These are phyloP conservation scores for Epipyxis sp. DNA, from an alignment of 108 stramenopile species.

Conservation along the genomic window DNA sequence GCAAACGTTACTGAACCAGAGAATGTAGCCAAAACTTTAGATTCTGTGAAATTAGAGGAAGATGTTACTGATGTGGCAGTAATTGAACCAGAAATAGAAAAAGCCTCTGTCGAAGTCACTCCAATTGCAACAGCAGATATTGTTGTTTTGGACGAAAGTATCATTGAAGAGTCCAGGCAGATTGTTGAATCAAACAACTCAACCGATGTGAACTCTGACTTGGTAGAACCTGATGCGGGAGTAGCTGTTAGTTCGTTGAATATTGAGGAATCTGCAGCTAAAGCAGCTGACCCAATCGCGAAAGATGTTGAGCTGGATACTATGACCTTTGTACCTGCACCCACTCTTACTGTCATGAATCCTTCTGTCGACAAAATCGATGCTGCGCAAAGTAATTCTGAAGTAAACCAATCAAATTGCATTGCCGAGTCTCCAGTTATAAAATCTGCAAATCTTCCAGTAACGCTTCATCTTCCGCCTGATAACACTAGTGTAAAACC, in stretches of 20 bases:
- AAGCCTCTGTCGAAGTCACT: too few species aligned
- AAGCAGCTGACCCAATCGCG: neutral
- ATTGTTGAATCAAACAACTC: too few species aligned
- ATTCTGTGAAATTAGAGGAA: too few species aligned
- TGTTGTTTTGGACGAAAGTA: too few species aligned
- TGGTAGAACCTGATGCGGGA: neutral
- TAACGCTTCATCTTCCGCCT: neutral
- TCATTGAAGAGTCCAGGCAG: too few species aligned
- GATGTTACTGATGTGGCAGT: too few species aligned
- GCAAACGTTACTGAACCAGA: too few species aligned
- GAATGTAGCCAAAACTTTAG: too few species aligned
- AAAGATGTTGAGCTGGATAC: neutral
- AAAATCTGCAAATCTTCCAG: neutral
- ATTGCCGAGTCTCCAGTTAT: neutral
- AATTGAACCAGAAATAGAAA: too few species aligned
- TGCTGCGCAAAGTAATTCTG: neutral
- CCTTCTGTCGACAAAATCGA: neutral
- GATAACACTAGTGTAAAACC: neutral
- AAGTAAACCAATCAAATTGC: too few species aligned
- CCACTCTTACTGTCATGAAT: neutral
- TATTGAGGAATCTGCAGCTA: neutral
- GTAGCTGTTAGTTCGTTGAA: neutral
- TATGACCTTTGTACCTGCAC: neutral
- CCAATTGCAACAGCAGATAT: too few species aligned
- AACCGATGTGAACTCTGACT: too few species aligned